phyloP scores from a whole-genome alignment of 2,329 filamentous ascomycete species.

The Aspergillus novoparasiticus region DNA sequence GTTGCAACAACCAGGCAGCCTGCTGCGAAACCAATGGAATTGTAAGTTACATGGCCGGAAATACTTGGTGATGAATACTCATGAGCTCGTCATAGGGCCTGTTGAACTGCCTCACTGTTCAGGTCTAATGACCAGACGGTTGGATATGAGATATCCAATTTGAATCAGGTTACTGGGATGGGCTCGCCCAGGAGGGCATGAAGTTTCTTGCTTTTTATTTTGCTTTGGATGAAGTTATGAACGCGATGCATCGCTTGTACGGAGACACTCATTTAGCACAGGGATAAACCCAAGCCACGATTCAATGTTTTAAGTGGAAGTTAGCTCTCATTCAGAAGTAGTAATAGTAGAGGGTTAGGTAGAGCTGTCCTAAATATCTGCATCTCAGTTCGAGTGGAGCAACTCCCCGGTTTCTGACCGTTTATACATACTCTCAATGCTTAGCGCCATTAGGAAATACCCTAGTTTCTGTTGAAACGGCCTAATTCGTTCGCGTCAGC shows the following conservation, averaged over 20 bases:
- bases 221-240: background rate
- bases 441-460: no score
- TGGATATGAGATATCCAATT: background rate
- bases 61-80: background rate
- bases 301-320: background rate
- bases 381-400: no score
- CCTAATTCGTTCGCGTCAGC: no score
- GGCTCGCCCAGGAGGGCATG: background rate
- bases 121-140: background rate
- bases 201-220: background rate
- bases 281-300: background rate
- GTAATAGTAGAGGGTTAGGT: background rate
- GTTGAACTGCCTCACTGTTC: background rate
- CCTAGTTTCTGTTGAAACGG: no score
- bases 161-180: background rate
- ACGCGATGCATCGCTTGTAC: background rate
- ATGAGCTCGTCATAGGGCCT: background rate
- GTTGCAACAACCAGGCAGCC: background rate
- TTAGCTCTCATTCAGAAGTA: background rate
- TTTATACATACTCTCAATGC: no score
- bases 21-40: background rate
- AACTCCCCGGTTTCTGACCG: no score
- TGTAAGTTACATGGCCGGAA: background rate
- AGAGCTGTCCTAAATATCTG: background rate
- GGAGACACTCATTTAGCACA: background rate